phyloP scores from a whole-genome alignment of 371 early-diverging fungal species.

The Mucor indicus region DNA sequence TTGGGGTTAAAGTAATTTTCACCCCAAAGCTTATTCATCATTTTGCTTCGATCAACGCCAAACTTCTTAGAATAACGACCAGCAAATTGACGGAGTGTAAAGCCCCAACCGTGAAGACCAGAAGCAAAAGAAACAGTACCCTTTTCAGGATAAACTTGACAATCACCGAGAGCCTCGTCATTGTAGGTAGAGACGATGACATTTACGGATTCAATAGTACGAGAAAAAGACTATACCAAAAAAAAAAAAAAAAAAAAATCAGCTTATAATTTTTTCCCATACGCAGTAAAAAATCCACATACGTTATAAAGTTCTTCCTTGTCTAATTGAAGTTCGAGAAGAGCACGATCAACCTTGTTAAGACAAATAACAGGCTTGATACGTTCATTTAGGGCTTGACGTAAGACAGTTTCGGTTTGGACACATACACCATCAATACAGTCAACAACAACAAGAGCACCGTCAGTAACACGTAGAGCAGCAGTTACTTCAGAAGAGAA shows the following conservation, averaged over 20 bases:
- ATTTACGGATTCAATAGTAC: constrained; percentile 95
- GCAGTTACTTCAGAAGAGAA: constrained; percentile 99
- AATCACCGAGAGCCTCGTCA: constrained; percentile 47
- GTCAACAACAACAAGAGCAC: constrained; percentile 99
- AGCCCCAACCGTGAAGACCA: constrained; percentile 99
- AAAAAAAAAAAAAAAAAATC: constrained; percentile 4
- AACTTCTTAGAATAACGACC: constrained; percentile 97
- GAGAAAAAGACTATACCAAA: constrained; percentile 76
- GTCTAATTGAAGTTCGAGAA: constrained; percentile 95
- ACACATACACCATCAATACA: constrained; percentile 99
- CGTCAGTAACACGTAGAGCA: constrained; percentile 99
- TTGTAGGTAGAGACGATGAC: constrained; percentile 45
- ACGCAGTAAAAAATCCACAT: not conserved
- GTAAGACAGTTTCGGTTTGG: constrained; percentile 99
- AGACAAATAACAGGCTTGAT: constrained; percentile 99
- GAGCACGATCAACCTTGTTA: constrained; percentile 99
- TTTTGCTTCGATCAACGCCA: constrained; percentile 93
- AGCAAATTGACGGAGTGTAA: constrained; percentile 99
- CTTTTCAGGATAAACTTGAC: constrained; percentile 77
- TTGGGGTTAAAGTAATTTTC: constrained; percentile 95
- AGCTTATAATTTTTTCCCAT: not conserved
- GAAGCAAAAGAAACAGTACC: constrained; percentile 99
- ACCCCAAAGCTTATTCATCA: constrained; percentile 96
- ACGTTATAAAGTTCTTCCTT: constrained; percentile 90
- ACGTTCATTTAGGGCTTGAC: constrained; percentile 98